Evolutionary conservation across 192 early-diverging fungal species (phyloP).

Genomic region (Dissophora globulifera): DNA sequence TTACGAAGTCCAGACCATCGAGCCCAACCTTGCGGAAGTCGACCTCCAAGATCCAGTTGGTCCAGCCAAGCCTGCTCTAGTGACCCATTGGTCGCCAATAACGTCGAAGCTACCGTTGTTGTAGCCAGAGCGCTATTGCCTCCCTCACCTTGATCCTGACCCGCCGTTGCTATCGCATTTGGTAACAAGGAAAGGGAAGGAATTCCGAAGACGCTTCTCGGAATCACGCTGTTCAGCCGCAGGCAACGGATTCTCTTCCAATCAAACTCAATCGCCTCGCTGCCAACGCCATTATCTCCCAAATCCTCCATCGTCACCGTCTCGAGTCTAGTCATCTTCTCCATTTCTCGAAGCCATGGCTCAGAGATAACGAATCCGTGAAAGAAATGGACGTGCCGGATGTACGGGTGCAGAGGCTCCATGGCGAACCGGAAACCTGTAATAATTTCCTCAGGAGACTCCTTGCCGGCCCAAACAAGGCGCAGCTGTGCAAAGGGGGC

Average conservation of each 20-base stretch:
- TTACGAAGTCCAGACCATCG: constrained; percentile 10
- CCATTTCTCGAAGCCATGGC: constrained; percentile 24
- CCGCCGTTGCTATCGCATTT: too few relatives aligned
- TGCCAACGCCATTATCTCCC: constrained; percentile 7
- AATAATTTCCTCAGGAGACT: constrained; percentile 1
- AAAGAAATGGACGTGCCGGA: constrained; percentile 20
- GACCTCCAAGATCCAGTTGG: background rate
- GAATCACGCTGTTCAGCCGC: constrained; percentile 7
- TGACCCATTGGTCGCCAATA: too few relatives aligned
- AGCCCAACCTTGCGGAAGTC: constrained; percentile 9
- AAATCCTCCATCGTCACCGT: constrained; percentile 14
- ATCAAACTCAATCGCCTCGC: constrained; percentile 11
- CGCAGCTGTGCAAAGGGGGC: constrained; percentile 29
- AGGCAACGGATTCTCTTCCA: constrained; percentile 14
- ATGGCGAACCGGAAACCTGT: constrained; percentile 7
- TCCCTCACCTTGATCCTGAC: background rate
- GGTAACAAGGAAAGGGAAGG: too few relatives aligned
- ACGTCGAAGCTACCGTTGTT: too few relatives aligned
- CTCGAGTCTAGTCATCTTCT: constrained; percentile 10
- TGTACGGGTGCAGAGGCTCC: constrained; percentile 1
- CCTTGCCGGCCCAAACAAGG: constrained; percentile 15
- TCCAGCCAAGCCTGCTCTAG: too few relatives aligned
- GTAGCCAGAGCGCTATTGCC: background rate
- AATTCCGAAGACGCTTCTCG: constrained; percentile 9
- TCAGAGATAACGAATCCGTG: constrained; percentile 16